These are phyloP conservation scores for Penicillium occitanis DNA, from an alignment of 2,329 filamentous ascomycete genomes.

Conservation along the genomic window DNA sequence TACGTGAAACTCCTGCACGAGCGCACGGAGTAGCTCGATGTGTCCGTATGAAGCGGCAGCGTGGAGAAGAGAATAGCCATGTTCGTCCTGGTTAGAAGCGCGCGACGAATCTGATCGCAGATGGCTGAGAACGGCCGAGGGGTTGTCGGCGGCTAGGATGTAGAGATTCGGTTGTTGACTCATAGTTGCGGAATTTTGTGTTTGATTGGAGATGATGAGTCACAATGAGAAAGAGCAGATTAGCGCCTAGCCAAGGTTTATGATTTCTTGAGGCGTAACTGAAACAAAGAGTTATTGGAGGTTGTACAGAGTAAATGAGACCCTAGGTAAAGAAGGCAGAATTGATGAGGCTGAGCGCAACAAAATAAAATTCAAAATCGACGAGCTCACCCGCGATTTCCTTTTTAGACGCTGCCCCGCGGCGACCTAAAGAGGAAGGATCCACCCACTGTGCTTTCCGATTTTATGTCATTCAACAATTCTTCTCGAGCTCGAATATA, in stretches of 20 bases:
- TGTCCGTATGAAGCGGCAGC: conserved; percentile 93
- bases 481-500: not conserved
- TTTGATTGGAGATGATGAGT: not conserved
- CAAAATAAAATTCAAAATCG: conserved; percentile 8
- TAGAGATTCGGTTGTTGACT: conserved; percentile 59
- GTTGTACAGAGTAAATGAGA: not conserved
- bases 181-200: conserved; percentile 28
- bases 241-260: not conserved
- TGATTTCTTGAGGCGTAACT: not conserved
- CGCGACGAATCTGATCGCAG: conserved; percentile 73
- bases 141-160: conserved; percentile 79
- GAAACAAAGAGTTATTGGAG: not conserved
- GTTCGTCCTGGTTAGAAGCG: conserved; percentile 77
- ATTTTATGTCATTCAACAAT: conserved; percentile 13
- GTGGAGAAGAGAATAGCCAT: conserved; percentile 93
- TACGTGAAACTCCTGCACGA: conserved; percentile 75
- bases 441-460: conserved; percentile 6
- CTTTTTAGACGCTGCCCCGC: conserved; percentile 15
- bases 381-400: conserved; percentile 8
- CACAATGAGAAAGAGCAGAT: conserved; percentile 7
- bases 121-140: conserved; percentile 68
- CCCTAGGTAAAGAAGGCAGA: not conserved
- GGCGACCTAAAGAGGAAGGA: conserved; percentile 20
- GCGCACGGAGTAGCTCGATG: conserved; percentile 69
- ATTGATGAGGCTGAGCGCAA: conserved; percentile 4